Evolutionary conservation across 2,329 filamentous ascomycete genomes (phyloP).

Genomic region (Aspergillus pseudoviridinutans): DNA sequence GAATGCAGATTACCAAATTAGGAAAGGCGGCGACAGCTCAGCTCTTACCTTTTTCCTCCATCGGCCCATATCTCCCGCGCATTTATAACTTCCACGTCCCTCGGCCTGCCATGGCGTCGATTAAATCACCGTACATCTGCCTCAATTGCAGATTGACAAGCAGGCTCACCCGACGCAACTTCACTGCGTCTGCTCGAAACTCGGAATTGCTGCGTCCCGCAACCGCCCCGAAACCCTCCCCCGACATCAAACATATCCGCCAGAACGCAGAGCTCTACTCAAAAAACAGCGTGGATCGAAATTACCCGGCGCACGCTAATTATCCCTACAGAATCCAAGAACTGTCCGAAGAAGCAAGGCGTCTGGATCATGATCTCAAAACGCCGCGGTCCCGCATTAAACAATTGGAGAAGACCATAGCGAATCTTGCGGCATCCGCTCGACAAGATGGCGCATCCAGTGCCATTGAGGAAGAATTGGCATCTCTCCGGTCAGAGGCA

Average conservation of each 20-base stretch:
- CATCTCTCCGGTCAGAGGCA: conserved; percentile 34
- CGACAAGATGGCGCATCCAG: conserved; percentile 12
- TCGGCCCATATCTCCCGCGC: conserved; percentile 1
- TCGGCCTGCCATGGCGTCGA: conserved; percentile 19
- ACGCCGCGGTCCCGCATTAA: conserved; percentile 42
- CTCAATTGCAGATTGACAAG: conserved; percentile 28
- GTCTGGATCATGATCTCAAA: conserved; percentile 39
- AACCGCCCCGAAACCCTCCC: conserved; percentile 70
- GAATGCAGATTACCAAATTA: conserved; percentile 5
- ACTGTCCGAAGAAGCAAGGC: conserved; percentile 34
- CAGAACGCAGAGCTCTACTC: conserved; percentile 76
- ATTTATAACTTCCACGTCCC: conserved; percentile 1
- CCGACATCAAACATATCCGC: conserved; percentile 88
- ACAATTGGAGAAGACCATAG: conserved; percentile 41
- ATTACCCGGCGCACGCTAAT: conserved; percentile 61
- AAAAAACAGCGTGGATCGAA: conserved; percentile 78
- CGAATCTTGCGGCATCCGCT: conserved; percentile 26
- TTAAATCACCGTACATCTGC: conserved; percentile 30
- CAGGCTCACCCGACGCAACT: conserved; percentile 11
- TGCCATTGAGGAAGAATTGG: conserved; percentile 16
- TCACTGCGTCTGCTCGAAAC: conserved; percentile 15
- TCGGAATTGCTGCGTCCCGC: conserved; percentile 51
- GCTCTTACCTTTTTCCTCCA: conserved; percentile 2
- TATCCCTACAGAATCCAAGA: conserved; percentile 51
- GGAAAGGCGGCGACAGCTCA: conserved; percentile 12